A percentile compares a stretch with the other conserved stretches of the same genome.
Conservation (phyloP, 1,284 basidiomycete genomes). For the Ustilago vetiveriae region DNA sequence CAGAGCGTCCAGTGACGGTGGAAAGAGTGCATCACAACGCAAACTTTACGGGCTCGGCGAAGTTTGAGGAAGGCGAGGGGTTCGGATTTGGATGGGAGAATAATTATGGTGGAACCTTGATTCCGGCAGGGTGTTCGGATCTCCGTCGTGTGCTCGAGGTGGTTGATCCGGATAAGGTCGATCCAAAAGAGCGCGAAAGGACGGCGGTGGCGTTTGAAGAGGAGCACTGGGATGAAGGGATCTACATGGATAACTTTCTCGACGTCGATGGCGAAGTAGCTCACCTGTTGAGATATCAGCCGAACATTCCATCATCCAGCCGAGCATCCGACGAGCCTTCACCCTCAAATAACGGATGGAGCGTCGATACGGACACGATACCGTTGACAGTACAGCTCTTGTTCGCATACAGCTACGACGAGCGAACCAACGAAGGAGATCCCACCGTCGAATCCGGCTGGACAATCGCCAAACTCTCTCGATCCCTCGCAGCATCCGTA, state of each 20-base stretch:
- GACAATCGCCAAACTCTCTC: slow-evolving; percentile 43
- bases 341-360: too few species aligned
- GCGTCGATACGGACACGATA: slow-evolving; percentile 15
- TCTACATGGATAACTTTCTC: slow-evolving; percentile 46
- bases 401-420: slow-evolving; percentile 44
- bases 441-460: slow-evolving; percentile 46
- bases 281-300: slow-evolving; percentile 13
- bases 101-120: slow-evolving; percentile 12
- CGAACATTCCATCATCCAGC: not conserved
- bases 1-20: not conserved
- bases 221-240: slow-evolving; percentile 40
- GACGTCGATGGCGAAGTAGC: slow-evolving; percentile 36
- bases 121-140: slow-evolving; percentile 24
- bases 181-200: slow-evolving; percentile 9
- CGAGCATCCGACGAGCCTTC: not conserved
- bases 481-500: slow-evolving; percentile 20
- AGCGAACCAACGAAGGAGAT: slow-evolving; percentile 40
- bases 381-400: slow-evolving; percentile 24
- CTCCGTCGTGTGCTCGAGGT: slow-evolving; percentile 32
- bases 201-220: slow-evolving; percentile 26
- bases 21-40: not conserved
- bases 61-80: too few species aligned
- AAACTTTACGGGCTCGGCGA: too few species aligned
- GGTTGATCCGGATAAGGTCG: slow-evolving; percentile 16
- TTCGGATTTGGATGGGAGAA: slow-evolving; percentile 19